phyloP scores from a whole-genome alignment of 1,284 basidiomycete species.

The Fomitopsis betulina region DNA sequence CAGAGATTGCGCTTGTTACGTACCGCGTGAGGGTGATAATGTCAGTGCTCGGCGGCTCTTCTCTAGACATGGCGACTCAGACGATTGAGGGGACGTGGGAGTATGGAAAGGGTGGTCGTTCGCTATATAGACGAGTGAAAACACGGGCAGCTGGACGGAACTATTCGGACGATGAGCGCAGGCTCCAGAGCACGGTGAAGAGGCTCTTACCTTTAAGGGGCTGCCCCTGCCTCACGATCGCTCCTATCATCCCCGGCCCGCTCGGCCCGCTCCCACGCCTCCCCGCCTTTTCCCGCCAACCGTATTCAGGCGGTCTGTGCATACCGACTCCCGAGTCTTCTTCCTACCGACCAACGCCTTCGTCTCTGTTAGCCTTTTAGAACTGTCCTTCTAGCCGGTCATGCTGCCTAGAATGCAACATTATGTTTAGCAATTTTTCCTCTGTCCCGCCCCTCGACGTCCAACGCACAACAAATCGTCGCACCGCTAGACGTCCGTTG shows the following conservation, averaged over 20 bases:
- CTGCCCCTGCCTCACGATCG: not conserved
- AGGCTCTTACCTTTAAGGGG: conserved; percentile 2
- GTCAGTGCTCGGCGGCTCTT: conserved; percentile 78
- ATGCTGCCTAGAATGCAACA: too few relatives aligned
- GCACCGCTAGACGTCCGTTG: too few relatives aligned
- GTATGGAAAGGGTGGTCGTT: not conserved
- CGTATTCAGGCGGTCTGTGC: not conserved
- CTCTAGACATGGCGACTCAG: conserved; percentile 40
- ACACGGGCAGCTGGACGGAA: conserved; percentile 1
- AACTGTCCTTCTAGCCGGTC: too few relatives aligned
- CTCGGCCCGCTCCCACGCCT: not conserved
- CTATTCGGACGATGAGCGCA: conserved; percentile 7
- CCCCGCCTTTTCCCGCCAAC: not conserved
- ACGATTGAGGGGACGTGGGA: conserved; percentile 1
- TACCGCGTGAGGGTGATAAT: conserved; percentile 90
- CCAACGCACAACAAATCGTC: too few relatives aligned
- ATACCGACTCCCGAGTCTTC: too few relatives aligned
- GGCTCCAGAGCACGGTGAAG: conserved; percentile 2
- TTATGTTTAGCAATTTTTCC: too few relatives aligned
- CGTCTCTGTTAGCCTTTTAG: too few relatives aligned
- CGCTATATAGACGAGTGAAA: not conserved
- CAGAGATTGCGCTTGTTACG: conserved; percentile 15
- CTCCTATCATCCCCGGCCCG: not conserved
- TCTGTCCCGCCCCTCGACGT: too few relatives aligned
- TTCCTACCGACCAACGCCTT: too few relatives aligned